Conservation (phyloP, 2,329 filamentous ascomycete species). For the Allantophomopsis cytisporea region DNA sequence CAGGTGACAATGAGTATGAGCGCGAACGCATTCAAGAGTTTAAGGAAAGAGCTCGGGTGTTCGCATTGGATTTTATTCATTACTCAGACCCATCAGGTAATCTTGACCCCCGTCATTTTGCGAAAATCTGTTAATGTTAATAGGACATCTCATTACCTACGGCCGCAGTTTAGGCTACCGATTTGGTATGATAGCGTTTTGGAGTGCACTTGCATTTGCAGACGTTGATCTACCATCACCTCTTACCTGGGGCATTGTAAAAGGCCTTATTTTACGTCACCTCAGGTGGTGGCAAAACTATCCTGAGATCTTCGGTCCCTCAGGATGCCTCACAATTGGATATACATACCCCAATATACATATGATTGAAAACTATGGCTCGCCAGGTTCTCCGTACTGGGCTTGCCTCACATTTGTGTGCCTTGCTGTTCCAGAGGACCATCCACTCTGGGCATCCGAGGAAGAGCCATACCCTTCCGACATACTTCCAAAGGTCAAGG, state of each 20-base stretch:
- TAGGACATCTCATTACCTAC: slow-evolving; percentile 57
- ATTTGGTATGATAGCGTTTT: slow-evolving; percentile 80
- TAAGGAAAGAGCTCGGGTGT: slow-evolving; percentile 49
- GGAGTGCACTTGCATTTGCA: slow-evolving; percentile 65
- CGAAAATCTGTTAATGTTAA: slow-evolving; percentile 1
- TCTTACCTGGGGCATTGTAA: slow-evolving; percentile 66
- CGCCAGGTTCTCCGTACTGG: slow-evolving; percentile 53
- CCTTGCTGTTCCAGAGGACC: slow-evolving; percentile 51
- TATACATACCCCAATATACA: slow-evolving; percentile 72
- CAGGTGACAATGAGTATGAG: slow-evolving; percentile 44
- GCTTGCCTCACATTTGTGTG: slow-evolving; percentile 67
- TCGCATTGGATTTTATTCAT: slow-evolving; percentile 58
- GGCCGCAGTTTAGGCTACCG: slow-evolving; percentile 68
- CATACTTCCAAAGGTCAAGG: slow-evolving; percentile 42
- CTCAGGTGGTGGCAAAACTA: slow-evolving; percentile 72
- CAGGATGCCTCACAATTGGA: slow-evolving; percentile 59
- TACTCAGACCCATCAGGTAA: slow-evolving; percentile 59
- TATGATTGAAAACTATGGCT: slow-evolving; percentile 66
- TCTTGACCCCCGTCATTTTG: neutral
- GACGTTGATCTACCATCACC: slow-evolving; percentile 59
- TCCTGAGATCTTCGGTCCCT: slow-evolving; percentile 58
- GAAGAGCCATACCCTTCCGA: slow-evolving; percentile 47
- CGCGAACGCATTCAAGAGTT: slow-evolving; percentile 54
- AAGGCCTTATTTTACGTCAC: slow-evolving; percentile 61
- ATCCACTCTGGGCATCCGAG: slow-evolving; percentile 61